Percentiles rank a stretch among this genome's conserved stretches.
phyloP scores from a whole-genome alignment of 179 eudicot genomes.

The Silene noctiflora region DNA sequence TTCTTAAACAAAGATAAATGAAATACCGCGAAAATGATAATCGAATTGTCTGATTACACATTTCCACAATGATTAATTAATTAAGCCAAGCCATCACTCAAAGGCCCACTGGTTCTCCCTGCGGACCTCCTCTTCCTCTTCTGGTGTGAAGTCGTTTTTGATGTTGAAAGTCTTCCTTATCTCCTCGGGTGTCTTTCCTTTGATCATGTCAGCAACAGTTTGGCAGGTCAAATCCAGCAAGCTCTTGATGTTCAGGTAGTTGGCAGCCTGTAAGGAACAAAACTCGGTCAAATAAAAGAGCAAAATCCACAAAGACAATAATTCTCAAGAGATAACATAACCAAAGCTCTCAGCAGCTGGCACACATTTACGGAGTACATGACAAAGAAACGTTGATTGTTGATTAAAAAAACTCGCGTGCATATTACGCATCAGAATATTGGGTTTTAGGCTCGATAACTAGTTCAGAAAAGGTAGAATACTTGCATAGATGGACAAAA shows the following conservation, averaged over 20 bases:
- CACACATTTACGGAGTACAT: neutral
- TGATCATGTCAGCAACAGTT: slow-evolving; percentile 47
- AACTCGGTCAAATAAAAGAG: neutral
- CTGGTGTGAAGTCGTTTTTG: slow-evolving; percentile 45
- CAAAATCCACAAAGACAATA: neutral
- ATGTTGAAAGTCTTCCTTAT: slow-evolving; percentile 47
- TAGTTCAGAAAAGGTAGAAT: neutral
- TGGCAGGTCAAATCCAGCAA: slow-evolving; percentile 47
- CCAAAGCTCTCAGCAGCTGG: neutral
- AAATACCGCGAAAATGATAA: slow-evolving; percentile 8
- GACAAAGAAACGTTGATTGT: neutral
- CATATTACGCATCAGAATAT: too few species aligned
- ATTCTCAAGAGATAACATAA: neutral
- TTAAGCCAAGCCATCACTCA: slow-evolving; percentile 17
- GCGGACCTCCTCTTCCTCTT: slow-evolving; percentile 41
- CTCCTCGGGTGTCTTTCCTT: slow-evolving; percentile 50
- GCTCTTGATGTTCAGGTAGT: slow-evolving; percentile 45
- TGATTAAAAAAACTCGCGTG: too few species aligned
- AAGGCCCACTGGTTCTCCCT: slow-evolving; percentile 48
- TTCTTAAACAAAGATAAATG: too few species aligned
- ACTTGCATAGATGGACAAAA: too few species aligned
- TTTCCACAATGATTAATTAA: neutral
- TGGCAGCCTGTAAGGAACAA: slow-evolving; percentile 33
- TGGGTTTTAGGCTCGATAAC: too few species aligned
- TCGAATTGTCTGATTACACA: slow-evolving; percentile 2